Evolutionary conservation across 2,329 filamentous ascomycete species (phyloP), one percentile per base, ranked within the genome.

Genomic region (Fusarium floridanum): DNA sequence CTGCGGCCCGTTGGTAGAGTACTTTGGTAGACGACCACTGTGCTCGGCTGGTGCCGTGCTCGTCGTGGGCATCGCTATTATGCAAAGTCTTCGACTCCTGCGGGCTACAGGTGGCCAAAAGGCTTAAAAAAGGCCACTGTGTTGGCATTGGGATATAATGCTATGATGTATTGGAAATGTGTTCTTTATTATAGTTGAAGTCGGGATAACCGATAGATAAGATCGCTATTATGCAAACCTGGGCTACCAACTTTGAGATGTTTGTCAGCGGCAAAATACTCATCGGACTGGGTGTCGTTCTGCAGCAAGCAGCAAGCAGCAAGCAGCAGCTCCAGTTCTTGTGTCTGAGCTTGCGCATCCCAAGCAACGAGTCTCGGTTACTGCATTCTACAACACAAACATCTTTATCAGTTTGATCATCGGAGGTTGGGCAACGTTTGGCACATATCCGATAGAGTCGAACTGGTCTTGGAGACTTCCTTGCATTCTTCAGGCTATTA

Each of bases 341-440:
- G 76, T 82, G 9, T 71, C 80, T 5, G 80, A 82, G 60, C 70
- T 82, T 5, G 78, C 80, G 4, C 79, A 81, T 57, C 80, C 80
- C 1, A 79, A 78, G 4, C 76, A 82, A 43, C 76, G 81, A 20
- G 80, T 78, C 7, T 71, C 77, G 16, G 65, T 82, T 2, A 70
- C 64, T 57, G 63, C 67, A 9, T 48, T 70, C 24, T 70, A 70
- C 50, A 70, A 70, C 27, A 70, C 57, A 32, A 78, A 80, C 10
- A 74, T 78, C 6, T 79, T 79, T 22, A 66, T 70, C 37, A 64
- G 67, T 8, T 50, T 67, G 2, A 67, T 61, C 17, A 45, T 80
- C 6, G 79, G 79, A 2, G 71, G 71, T 1, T 80, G 79, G 79
- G 60, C 70, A 2, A 79, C 77, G 0, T 79, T 76, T 34, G 77